Evolutionary conservation across 257 asterid species (phyloP).

Genomic region (Scutellaria baicalensis): DNA sequence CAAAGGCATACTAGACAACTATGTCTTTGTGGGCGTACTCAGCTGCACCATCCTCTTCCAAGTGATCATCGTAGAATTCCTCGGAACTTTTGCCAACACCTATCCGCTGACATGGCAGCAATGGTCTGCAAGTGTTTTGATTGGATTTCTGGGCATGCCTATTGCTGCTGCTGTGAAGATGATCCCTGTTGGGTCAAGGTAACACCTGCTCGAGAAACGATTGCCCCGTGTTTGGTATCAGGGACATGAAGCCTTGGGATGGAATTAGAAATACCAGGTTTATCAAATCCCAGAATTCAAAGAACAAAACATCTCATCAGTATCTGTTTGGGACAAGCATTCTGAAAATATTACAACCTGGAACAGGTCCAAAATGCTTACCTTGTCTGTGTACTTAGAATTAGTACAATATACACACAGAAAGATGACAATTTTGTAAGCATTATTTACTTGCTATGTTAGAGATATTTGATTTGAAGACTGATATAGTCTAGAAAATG

Average conservation of each 20-base stretch:
- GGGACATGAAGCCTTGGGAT: background rate
- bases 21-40: slow-evolving; percentile 68
- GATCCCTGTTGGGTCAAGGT: slow-evolving; percentile 76
- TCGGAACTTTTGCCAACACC: slow-evolving; percentile 84
- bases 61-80: slow-evolving; percentile 61
- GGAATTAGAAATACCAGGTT: background rate
- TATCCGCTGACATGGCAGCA: slow-evolving; percentile 70
- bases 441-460: background rate
- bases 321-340: slow-evolving; percentile 14
- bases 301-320: background rate
- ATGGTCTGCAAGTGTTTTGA: slow-evolving; percentile 55
- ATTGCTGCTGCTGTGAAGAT: slow-evolving; percentile 82
- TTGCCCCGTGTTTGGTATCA: background rate
- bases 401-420: background rate
- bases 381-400: slow-evolving; percentile 2
- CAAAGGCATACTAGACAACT: slow-evolving; percentile 73
- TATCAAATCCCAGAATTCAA: background rate
- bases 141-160: slow-evolving; percentile 96
- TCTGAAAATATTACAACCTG: background rate
- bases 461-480: background rate
- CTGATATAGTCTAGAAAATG: background rate
- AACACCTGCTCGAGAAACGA: background rate
- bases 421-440: slow-evolving; percentile 15
- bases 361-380: background rate
- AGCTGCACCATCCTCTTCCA: slow-evolving; percentile 74